A percentile compares a stretch with the other conserved stretches of the same genome.
Conservation (phyloP, 768 basidiomycete genomes). For the Tephrocybe sp. region DNA sequence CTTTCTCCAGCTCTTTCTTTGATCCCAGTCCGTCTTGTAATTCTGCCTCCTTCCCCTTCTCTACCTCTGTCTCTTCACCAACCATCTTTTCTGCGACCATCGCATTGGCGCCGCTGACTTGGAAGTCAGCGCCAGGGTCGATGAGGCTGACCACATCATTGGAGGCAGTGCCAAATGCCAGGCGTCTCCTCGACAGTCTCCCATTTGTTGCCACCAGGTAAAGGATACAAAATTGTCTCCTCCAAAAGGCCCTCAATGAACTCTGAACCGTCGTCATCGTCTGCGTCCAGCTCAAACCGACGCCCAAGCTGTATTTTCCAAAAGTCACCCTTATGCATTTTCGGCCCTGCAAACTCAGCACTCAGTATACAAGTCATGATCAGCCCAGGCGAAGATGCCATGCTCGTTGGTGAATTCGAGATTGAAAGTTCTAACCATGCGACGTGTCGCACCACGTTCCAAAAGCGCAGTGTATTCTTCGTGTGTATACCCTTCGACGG, state of each 20-base stretch:
- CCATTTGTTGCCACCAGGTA: too few species aligned
- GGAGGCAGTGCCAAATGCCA: conserved; percentile 31
- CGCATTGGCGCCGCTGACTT: too few species aligned
- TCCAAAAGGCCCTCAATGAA: conserved; percentile 31
- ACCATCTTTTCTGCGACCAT: too few species aligned
- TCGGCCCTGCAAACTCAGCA: conserved; percentile 30
- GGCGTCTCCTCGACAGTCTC: too few species aligned
- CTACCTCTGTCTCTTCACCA: too few species aligned
- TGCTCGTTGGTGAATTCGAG: conserved; percentile 24
- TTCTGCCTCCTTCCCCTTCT: too few species aligned
- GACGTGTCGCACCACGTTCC: conserved; percentile 29
- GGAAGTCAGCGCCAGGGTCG: too few species aligned
- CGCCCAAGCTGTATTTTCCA: too few species aligned
- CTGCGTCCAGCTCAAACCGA: conserved; percentile 29
- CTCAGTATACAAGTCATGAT: conserved; percentile 26
- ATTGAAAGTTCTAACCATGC: conserved; percentile 36
- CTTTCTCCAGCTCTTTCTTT: too few species aligned
- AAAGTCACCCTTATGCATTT: conserved; percentile 29
- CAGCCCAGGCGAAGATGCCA: conserved; percentile 35
- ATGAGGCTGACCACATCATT: too few species aligned
- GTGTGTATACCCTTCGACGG: conserved; percentile 4
- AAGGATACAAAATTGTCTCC: too few species aligned
- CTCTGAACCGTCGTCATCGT: conserved; percentile 31
- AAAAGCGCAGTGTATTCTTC: conserved; percentile 28
- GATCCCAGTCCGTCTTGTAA: too few species aligned